Conservation (phyloP, 768 basidiomycete species). For the Gloeophyllum trabeum region DNA sequence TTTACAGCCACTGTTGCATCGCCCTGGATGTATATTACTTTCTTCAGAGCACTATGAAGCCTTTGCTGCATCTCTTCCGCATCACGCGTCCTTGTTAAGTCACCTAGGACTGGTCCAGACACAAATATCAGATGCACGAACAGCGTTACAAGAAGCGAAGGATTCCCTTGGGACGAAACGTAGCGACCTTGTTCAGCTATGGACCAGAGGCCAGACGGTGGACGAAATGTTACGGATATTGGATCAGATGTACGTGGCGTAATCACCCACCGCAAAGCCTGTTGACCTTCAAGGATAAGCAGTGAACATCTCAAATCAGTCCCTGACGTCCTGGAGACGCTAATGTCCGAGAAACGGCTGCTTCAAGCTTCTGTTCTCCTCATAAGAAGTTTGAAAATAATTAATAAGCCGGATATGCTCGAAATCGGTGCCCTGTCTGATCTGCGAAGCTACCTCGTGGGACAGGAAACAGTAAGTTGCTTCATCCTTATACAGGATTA, state of each 20-base stretch:
- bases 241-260: constrained; percentile 72
- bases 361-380: constrained; percentile 83
- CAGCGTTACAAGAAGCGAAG: constrained; percentile 65
- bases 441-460: constrained; percentile 68
- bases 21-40: constrained; percentile 3
- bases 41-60: constrained; percentile 81
- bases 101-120: constrained; percentile 66
- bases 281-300: constrained; percentile 12
- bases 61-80: constrained; percentile 89
- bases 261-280: background rate
- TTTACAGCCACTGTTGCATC: too few species aligned
- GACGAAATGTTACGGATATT: constrained; percentile 94
- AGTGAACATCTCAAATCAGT: constrained; percentile 88
- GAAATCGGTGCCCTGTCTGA: constrained; percentile 95
- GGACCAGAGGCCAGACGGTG: constrained; percentile 80
- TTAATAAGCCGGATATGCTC: constrained; percentile 85
- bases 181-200: constrained; percentile 82
- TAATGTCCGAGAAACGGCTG: constrained; percentile 94
- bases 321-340: constrained; percentile 82
- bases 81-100: constrained; percentile 69
- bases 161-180: constrained; percentile 73
- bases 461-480: constrained; percentile 73
- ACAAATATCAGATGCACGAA: constrained; percentile 63
- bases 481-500: too few species aligned
- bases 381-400: constrained; percentile 78